These are phyloP conservation scores for Paramecium bursaria DNA, from an alignment of 73 alveolate genomes.

Conservation along the genomic window DNA sequence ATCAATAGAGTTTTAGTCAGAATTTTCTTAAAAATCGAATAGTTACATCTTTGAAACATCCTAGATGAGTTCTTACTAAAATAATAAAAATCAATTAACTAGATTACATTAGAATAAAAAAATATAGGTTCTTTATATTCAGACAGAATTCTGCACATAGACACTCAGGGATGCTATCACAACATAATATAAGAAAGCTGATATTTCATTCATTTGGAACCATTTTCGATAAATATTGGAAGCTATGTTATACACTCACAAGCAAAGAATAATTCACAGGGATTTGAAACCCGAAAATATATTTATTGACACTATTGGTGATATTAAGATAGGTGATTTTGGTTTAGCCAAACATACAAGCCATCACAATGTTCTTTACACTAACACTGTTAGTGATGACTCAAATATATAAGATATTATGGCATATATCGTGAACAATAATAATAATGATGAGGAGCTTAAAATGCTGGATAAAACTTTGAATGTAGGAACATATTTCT, in stretches of 20 bases:
- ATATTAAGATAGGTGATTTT: slow-evolving; percentile 70
- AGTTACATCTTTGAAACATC: too few relatives aligned
- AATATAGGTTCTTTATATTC: slow-evolving; percentile 50
- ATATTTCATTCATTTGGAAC: slow-evolving; percentile 56
- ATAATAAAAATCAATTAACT: too few relatives aligned
- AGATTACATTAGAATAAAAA: neutral
- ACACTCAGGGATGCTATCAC: slow-evolving; percentile 47
- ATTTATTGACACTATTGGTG: slow-evolving; percentile 63
- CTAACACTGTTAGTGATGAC: slow-evolving; percentile 14
- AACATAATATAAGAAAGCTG: slow-evolving; percentile 41
- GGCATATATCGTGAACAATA: slow-evolving; percentile 38
- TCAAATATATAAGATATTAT: slow-evolving; percentile 55
- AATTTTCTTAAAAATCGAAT: too few relatives aligned
- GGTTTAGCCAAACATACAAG: slow-evolving; percentile 63
- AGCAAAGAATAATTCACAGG: slow-evolving; percentile 64
- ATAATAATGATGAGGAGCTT: slow-evolving; percentile 23
- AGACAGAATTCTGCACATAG: slow-evolving; percentile 62
- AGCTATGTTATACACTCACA: slow-evolving; percentile 58
- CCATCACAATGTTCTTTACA: slow-evolving; percentile 25
- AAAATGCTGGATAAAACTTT: slow-evolving; percentile 59
- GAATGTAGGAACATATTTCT: slow-evolving; percentile 69
- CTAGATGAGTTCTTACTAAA: too few relatives aligned
- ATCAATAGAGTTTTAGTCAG: neutral
- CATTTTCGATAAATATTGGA: slow-evolving; percentile 62
- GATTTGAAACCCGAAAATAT: slow-evolving; percentile 73